These are phyloP conservation scores for Erythrobasidium yunnanense DNA, from an alignment of 768 basidiomycete genomes.

Conservation along the genomic window DNA sequence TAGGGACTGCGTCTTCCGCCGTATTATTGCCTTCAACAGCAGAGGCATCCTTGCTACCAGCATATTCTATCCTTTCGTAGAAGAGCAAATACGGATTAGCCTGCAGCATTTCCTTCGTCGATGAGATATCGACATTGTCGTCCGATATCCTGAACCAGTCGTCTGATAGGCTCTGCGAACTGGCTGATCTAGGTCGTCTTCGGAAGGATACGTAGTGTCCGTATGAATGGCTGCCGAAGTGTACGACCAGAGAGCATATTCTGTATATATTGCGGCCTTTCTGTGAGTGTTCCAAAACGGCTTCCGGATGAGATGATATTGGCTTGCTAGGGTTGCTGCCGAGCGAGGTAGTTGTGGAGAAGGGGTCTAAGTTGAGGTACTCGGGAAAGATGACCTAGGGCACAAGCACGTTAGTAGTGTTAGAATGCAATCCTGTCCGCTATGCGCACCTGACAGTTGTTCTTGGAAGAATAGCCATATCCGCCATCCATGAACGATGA, in stretches of 20 bases:
- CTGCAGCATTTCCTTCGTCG: conserved; percentile 59
- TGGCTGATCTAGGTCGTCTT: conserved; percentile 52
- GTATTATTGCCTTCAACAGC: no score
- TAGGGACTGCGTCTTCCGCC: no score
- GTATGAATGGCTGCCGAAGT: conserved; percentile 82
- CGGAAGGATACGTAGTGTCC: conserved; percentile 92
- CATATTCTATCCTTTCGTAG: conserved; percentile 68
- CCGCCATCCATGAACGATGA: conserved; percentile 49
- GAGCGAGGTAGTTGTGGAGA: conserved; percentile 63
- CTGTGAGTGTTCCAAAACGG: conserved; percentile 50
- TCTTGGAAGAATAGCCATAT: conserved; percentile 53
- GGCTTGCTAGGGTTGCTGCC: conserved; percentile 59
- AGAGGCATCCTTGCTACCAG: no score
- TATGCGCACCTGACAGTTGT: conserved; percentile 49
- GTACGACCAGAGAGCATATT: conserved; percentile 73
- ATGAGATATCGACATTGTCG: conserved; percentile 63
- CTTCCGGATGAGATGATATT: conserved; percentile 53
- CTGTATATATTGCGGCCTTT: conserved; percentile 65
- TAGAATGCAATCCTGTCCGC: no score
- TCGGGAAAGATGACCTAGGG: conserved; percentile 62
- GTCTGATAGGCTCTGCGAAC: not conserved
- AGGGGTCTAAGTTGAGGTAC: conserved; percentile 76
- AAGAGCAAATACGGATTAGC: conserved; percentile 86
- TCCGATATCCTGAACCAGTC: conserved; percentile 81
- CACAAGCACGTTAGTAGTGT: no score